phyloP scores from a whole-genome alignment of 2,329 filamentous ascomycete species.

The Sporothrix luriei region DNA sequence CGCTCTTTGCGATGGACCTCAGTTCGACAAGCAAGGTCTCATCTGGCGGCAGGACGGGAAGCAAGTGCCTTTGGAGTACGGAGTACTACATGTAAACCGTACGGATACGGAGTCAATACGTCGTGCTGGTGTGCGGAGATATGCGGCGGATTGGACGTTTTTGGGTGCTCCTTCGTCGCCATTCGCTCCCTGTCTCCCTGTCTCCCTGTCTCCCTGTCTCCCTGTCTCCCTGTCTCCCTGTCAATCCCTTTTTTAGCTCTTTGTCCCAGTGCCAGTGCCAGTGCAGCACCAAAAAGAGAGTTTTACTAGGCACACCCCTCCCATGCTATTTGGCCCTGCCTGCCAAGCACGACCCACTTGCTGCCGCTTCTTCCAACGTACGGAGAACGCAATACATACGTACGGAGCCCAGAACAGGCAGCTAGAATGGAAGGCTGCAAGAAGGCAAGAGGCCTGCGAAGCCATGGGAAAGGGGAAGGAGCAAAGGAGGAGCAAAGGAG shows the following conservation, averaged over 20 bases:
- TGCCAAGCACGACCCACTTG: slow-evolving; percentile 30
- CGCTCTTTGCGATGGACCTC: too few species aligned
- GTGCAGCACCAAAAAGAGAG: background rate
- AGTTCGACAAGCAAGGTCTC: too few species aligned
- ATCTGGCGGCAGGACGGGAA: too few species aligned
- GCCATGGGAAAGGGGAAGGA: background rate
- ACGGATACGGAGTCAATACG: too few species aligned
- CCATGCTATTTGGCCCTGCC: background rate
- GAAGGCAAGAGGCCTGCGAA: background rate
- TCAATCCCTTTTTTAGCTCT: background rate
- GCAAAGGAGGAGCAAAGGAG: background rate
- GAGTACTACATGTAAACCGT: too few species aligned
- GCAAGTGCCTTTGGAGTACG: too few species aligned
- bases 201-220: too few species aligned
- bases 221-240: too few species aligned
- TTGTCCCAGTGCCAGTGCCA: background rate
- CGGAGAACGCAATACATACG: slow-evolving; percentile 4
- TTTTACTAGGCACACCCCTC: slow-evolving; percentile 24
- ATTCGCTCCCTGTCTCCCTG: slow-evolving; percentile 19
- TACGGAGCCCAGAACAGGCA: background rate
- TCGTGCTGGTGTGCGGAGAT: background rate
- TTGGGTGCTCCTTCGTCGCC: background rate
- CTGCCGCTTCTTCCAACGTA: slow-evolving; percentile 29
- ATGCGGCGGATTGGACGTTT: slow-evolving; percentile 4
- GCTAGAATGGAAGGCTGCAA: background rate